Conservation (phyloP, 345 rosid species). For the Hibiscus tridactylites region DNA sequence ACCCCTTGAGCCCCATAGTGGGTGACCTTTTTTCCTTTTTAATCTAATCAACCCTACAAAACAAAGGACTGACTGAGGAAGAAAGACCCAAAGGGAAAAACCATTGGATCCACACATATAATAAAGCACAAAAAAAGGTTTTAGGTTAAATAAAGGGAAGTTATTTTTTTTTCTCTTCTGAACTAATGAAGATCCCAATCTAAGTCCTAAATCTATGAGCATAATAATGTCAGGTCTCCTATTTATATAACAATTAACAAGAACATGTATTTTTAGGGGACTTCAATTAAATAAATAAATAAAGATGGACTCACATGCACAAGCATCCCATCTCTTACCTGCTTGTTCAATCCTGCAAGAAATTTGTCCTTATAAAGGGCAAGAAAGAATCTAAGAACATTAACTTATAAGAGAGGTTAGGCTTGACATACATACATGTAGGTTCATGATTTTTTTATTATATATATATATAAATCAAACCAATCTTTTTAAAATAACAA, state of each 20-base stretch:
- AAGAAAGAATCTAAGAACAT: not conserved
- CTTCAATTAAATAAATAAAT: not conserved
- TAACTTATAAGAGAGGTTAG: not conserved
- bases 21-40: conserved; percentile 7
- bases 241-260: conserved; percentile 10
- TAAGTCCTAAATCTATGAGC: conserved; percentile 25
- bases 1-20: conserved; percentile 18
- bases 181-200: conserved; percentile 25
- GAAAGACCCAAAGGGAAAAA: not conserved
- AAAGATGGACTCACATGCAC: not conserved
- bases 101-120: not conserved
- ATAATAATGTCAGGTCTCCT: conserved; percentile 28
- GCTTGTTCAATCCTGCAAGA: not conserved
- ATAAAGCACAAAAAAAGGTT: conserved; percentile 16
- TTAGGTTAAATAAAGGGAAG: conserved; percentile 22
- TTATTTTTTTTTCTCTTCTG: not conserved
- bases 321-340: conserved; percentile 16
- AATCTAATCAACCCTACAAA: not conserved
- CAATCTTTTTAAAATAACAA: not conserved
- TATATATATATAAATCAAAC: not conserved
- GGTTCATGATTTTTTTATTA: not conserved
- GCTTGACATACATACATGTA: not conserved
- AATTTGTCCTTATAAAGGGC: not conserved
- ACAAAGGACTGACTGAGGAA: not conserved
- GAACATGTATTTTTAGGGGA: conserved; percentile 17